Evolutionary conservation across 192 early-diverging fungal species (phyloP).

Genomic region (Oehlia diaphana): DNA sequence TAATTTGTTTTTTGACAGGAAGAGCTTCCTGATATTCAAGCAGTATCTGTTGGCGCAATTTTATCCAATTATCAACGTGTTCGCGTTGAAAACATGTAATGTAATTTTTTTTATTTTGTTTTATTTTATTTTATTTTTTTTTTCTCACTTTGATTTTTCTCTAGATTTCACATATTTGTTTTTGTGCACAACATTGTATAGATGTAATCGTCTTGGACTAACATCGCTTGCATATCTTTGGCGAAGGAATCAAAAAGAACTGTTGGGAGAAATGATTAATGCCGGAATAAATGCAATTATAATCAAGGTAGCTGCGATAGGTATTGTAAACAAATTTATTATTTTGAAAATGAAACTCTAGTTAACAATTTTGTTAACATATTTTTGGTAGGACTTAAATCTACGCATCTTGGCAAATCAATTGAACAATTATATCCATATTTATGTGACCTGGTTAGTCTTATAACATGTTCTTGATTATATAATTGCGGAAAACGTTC

Average conservation of each 20-base stretch:
- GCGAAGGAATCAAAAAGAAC: conserved; percentile 80
- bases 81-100: conserved; percentile 92
- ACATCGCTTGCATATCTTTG: conserved; percentile 86
- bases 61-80: conserved; percentile 97
- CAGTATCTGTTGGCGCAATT: conserved; percentile 92
- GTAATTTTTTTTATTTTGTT: not conserved
- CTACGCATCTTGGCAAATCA: conserved; percentile 73
- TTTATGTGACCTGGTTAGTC: conserved; percentile 64
- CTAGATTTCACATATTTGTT: not conserved
- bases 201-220: conserved; percentile 83
- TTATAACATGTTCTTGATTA: not conserved
- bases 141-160: not conserved
- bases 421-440: conserved; percentile 77
- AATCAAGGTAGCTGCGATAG: conserved; percentile 89
- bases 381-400: conserved; percentile 57
- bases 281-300: conserved; percentile 78
- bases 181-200: conserved; percentile 26
- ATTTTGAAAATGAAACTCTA: conserved; percentile 27
- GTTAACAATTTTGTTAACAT: not conserved
- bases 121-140: not conserved
- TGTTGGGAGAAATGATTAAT: conserved; percentile 86
- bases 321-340: not conserved
- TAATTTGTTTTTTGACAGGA: conserved; percentile 22
- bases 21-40: conserved; percentile 77
- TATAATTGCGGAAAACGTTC: not conserved